These are phyloP conservation scores for Cystobasidium tubakii DNA, from an alignment of 768 basidiomycete genomes.

Conservation along the genomic window DNA sequence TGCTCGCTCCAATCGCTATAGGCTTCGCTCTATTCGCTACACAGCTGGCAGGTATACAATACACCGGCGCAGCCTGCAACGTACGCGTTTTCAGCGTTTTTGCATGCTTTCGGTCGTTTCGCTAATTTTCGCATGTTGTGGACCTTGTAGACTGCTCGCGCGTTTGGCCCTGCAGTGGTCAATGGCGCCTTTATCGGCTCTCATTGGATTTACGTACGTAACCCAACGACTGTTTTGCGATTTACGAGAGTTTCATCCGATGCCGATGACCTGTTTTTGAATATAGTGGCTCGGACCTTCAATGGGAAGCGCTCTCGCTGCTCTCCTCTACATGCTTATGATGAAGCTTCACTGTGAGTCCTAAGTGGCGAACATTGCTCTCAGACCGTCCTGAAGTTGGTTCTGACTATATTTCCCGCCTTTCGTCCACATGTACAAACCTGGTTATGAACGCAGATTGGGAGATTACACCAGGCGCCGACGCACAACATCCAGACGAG, in stretches of 20 bases:
- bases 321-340: slow-evolving; percentile 1
- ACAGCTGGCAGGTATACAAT: slow-evolving; percentile 27
- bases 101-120: too few species aligned
- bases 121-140: too few species aligned
- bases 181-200: slow-evolving; percentile 8
- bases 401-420: background rate
- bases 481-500: background rate
- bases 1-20: slow-evolving; percentile 22
- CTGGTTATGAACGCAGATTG: background rate
- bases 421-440: background rate
- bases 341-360: slow-evolving; percentile 15
- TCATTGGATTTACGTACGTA: slow-evolving; percentile 30
- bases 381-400: background rate
- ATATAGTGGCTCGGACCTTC: slow-evolving; percentile 21
- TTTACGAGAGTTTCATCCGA: too few species aligned
- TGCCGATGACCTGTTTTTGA: background rate
- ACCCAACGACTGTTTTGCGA: too few species aligned
- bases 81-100: background rate
- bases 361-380: too few species aligned
- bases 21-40: slow-evolving; percentile 32
- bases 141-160: background rate
- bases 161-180: slow-evolving; percentile 23
- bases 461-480: background rate
- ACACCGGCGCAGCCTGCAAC: slow-evolving; percentile 13
- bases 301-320: slow-evolving; percentile 13